Conservation (phyloP, 139 green algal genomes). For the Microglena sp. region DNA sequence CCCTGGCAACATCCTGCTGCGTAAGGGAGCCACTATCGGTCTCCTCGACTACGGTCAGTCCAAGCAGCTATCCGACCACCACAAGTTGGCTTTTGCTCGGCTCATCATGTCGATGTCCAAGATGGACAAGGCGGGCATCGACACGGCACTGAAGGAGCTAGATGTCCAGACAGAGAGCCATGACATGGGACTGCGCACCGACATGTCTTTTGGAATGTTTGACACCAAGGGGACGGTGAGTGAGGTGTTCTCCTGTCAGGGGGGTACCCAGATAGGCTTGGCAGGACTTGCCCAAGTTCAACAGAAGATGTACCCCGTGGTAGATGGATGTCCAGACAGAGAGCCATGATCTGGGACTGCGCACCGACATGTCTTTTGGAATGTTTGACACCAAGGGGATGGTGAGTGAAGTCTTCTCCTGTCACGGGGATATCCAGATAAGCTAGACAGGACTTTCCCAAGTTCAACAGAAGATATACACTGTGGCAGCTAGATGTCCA, state of each 20-base stretch:
- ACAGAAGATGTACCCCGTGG: too few relatives aligned
- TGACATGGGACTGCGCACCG: slow-evolving; percentile 35
- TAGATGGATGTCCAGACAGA: slow-evolving; percentile 63
- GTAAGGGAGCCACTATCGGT: slow-evolving; percentile 60
- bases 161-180: slow-evolving; percentile 55
- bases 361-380: slow-evolving; percentile 61
- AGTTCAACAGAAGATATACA: too few relatives aligned
- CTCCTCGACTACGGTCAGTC: slow-evolving; percentile 93
- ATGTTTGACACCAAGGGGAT: slow-evolving; percentile 92
- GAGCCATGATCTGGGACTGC: slow-evolving; percentile 30
- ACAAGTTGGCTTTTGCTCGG: slow-evolving; percentile 56
- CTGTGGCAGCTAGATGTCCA: slow-evolving; percentile 64
- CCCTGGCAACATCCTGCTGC: slow-evolving; percentile 84
- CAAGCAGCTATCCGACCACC: slow-evolving; percentile 71
- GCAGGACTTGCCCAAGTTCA: too few relatives aligned
- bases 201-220: slow-evolving; percentile 90
- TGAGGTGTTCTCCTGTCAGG: too few relatives aligned
- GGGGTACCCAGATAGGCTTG: too few relatives aligned
- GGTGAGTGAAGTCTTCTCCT: too few relatives aligned
- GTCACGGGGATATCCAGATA: too few relatives aligned
- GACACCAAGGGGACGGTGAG: slow-evolving; percentile 68
- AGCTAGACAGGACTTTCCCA: too few relatives aligned
- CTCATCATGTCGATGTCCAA: slow-evolving; percentile 74
- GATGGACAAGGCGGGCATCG: too few relatives aligned
- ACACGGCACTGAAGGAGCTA: slow-evolving; percentile 32